Conservation (phyloP, 2,329 filamentous ascomycete species). For the Trichophyton benhamiae region DNA sequence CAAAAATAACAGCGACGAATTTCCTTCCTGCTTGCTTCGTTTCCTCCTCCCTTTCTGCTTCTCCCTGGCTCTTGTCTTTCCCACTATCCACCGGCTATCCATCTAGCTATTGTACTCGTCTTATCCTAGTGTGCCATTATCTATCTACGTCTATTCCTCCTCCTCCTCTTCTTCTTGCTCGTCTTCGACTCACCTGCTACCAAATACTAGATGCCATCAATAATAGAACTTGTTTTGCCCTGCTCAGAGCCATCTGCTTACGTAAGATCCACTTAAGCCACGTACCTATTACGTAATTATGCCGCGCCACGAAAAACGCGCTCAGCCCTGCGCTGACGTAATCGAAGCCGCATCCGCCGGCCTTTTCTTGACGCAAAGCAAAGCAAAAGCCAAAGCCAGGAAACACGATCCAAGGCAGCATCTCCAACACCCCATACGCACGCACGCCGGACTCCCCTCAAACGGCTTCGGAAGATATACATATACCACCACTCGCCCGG, state of each 20-base stretch:
- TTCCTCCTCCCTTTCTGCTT: not conserved
- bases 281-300: not conserved
- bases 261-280: too few species aligned
- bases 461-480: not conserved
- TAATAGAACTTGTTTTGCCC: not conserved
- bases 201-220: not conserved
- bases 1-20: not conserved
- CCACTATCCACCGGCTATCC: too few species aligned
- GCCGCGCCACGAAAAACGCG: not conserved
- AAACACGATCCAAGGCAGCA: not conserved
- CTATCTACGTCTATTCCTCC: not conserved
- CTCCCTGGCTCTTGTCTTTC: not conserved
- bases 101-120: not conserved
- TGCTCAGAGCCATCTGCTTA: not conserved
- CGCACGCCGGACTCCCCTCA: not conserved
- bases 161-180: too few species aligned
- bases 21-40: not conserved
- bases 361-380: not conserved
- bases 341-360: not conserved
- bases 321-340: conserved; percentile 1
- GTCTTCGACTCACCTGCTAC: too few species aligned
- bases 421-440: not conserved
- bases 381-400: not conserved
- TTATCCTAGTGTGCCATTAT: not conserved
- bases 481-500: not conserved